phyloP scores from a whole-genome alignment of 2,329 filamentous ascomycete genomes.

The Ophiostoma angusticollis region DNA sequence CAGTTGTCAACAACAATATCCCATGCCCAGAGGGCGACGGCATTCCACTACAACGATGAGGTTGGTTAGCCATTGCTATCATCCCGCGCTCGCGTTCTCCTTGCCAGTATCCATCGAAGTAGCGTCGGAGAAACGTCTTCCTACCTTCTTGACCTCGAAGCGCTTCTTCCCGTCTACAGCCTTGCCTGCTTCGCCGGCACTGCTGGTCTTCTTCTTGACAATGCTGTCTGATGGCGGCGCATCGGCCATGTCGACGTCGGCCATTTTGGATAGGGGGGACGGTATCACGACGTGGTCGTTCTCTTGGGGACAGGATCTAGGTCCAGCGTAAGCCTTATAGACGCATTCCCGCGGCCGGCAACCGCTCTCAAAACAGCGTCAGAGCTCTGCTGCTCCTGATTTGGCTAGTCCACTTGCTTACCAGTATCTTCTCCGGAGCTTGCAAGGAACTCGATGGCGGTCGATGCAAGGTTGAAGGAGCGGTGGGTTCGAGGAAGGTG shows the following conservation, averaged over 20 bases:
- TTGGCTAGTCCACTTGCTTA: too few species aligned
- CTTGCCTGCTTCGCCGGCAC: conserved; percentile 32
- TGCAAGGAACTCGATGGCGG: too few species aligned
- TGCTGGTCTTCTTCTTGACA: conserved; percentile 39
- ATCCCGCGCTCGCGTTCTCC: neutral
- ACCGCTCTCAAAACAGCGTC: too few species aligned
- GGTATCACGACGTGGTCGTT: neutral
- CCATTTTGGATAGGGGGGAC: conserved; percentile 43
- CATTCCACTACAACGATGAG: conserved; percentile 65
- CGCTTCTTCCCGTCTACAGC: conserved; percentile 68
- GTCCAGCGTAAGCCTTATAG: too few species aligned
- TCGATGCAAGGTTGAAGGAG: too few species aligned
- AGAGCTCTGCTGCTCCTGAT: too few species aligned
- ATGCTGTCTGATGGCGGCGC: conserved; percentile 44
- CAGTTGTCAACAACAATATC: conserved; percentile 99
- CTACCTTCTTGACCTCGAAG: conserved; percentile 97
- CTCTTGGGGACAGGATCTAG: too few species aligned
- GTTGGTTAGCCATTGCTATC: conserved; percentile 2
- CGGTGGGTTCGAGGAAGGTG: too few species aligned
- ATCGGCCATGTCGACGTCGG: conserved; percentile 95
- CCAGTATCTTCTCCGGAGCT: too few species aligned
- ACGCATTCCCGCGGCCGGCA: too few species aligned
- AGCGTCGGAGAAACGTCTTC: too few species aligned
- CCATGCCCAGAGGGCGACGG: conserved; percentile 96
- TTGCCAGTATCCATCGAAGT: neutral